Percentiles rank a stretch among this genome's conserved stretches.
phyloP scores from a whole-genome alignment of 2,329 filamentous ascomycete genomes.

The Arthrobotrys megalospora region DNA sequence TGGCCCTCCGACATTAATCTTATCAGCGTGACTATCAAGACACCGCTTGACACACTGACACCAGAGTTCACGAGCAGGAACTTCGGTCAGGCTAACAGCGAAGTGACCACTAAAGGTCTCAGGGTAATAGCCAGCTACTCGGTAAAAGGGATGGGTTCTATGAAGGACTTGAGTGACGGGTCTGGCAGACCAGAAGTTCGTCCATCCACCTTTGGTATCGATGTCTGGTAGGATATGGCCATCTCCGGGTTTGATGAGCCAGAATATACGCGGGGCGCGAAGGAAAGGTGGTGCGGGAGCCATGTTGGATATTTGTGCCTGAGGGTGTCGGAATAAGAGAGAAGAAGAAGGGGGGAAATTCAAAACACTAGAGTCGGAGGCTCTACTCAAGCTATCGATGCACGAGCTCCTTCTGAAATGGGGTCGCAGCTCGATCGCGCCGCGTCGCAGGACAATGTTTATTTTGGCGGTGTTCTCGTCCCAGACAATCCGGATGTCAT shows the following conservation, averaged over 20 bases:
- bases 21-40: background rate
- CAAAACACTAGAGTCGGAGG: too few species aligned
- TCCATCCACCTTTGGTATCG: background rate
- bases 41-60: background rate
- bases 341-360: too few species aligned
- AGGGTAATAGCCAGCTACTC: slow-evolving; percentile 1
- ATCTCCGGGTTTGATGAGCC: background rate
- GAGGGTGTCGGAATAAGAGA: background rate
- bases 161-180: background rate
- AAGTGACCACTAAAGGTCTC: background rate
- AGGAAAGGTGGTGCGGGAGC: background rate
- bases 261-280: background rate
- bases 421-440: too few species aligned
- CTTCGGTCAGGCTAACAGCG: background rate
- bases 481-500: too few species aligned
- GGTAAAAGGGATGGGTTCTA: background rate
- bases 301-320: background rate
- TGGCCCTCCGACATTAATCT: background rate
- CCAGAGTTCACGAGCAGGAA: background rate
- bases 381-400: too few species aligned
- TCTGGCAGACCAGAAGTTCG: background rate
- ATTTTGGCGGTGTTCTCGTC: too few species aligned
- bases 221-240: background rate
- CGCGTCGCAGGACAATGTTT: too few species aligned
- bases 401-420: too few species aligned